These are phyloP conservation scores for Circinella umbellata DNA, from an alignment of 371 early-diverging fungal genomes.

Conservation along the genomic window DNA sequence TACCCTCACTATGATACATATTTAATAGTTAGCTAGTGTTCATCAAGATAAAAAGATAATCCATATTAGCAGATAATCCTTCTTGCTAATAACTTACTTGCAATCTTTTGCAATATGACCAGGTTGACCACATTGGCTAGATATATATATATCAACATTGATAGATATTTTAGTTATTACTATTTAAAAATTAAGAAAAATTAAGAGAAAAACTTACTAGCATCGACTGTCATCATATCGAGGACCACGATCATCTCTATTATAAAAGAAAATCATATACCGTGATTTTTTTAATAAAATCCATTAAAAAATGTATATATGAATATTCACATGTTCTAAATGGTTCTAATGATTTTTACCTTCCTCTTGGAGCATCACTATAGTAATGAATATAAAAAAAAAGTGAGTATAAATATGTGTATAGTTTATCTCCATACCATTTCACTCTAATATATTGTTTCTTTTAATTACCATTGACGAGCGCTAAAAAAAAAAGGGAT, in stretches of 20 bases:
- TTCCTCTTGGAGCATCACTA: conserved; percentile 46
- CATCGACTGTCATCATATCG: conserved; percentile 45
- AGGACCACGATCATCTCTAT: conserved; percentile 46
- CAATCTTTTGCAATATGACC: conserved; percentile 47
- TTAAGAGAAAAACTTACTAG: conserved; percentile 15
- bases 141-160: background rate
- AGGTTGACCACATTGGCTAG: conserved; percentile 39
- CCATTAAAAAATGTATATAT: background rate
- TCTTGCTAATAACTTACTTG: conserved; percentile 31
- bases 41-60: too few relatives aligned
- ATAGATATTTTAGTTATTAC: too few relatives aligned
- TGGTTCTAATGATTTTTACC: conserved; percentile 17
- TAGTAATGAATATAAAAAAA: too few relatives aligned
- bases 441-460: background rate
- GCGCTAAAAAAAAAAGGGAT: background rate
- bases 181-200: too few relatives aligned
- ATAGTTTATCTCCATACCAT: too few relatives aligned
- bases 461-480: background rate
- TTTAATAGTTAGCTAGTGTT: too few relatives aligned
- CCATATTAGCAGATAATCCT: too few relatives aligned
- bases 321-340: background rate
- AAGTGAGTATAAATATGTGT: too few relatives aligned
- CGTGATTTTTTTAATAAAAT: too few relatives aligned
- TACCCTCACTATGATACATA: background rate
- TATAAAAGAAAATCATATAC: background rate